phyloP scores from a whole-genome alignment of 805 yeast species.

The Pichia membranifaciens region DNA sequence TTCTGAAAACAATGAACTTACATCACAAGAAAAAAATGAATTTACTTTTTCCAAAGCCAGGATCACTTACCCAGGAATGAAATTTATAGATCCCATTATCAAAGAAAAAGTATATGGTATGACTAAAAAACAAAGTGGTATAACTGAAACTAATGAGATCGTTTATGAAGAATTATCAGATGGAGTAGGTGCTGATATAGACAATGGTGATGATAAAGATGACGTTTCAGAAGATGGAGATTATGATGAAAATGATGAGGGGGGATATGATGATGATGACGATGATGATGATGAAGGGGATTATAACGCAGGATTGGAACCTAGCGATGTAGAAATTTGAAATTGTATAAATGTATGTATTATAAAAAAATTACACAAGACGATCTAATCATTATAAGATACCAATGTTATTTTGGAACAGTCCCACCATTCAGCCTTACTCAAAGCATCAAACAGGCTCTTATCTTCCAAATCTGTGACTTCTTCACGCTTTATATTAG shows the following conservation, averaged over 20 bases:
- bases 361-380: background rate
- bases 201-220: conserved; percentile 8
- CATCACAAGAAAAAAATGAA: background rate
- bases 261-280: conserved; percentile 5
- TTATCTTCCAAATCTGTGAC: conserved; percentile 7
- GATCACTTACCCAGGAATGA: conserved; percentile 26
- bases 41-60: background rate
- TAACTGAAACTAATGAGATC: background rate
- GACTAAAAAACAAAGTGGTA: background rate
- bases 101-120: conserved; percentile 9
- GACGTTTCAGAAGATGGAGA: conserved; percentile 8
- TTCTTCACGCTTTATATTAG: background rate
- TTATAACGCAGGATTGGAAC: background rate
- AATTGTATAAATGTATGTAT: background rate
- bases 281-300: conserved; percentile 4
- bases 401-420: conserved; percentile 8
- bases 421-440: conserved; percentile 12
- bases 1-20: conserved; percentile 6
- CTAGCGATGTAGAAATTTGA: conserved; percentile 3
- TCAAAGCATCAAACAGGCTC: conserved; percentile 12
- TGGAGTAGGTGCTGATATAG: background rate
- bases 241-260: conserved; percentile 8
- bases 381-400: conserved; percentile 1
- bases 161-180: conserved; percentile 5
- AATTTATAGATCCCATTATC: background rate